phyloP scores from a whole-genome alignment of 108 stramenopile species.

The Discostella stelligeroides region DNA sequence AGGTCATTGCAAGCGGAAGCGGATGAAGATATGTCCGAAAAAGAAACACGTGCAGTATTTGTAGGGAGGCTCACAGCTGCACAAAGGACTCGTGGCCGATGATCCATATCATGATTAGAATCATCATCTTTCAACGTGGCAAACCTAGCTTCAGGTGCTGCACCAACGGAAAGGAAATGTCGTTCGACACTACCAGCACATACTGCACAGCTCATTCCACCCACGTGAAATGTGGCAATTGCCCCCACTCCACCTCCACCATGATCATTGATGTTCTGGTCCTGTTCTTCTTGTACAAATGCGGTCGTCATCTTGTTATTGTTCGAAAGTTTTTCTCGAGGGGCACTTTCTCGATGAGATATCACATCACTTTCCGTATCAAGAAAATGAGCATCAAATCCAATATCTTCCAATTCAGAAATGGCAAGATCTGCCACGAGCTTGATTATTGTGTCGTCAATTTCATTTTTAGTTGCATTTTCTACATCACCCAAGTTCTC shows the following conservation, averaged over 20 bases:
- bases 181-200: slow-evolving; percentile 68
- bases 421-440: slow-evolving; percentile 34
- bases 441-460: background rate
- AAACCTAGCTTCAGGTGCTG: background rate
- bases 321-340: background rate
- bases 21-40: slow-evolving; percentile 13
- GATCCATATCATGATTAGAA: background rate
- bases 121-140: background rate
- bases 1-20: background rate
- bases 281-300: background rate
- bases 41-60: slow-evolving; percentile 44
- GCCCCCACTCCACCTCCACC: background rate
- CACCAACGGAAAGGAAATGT: slow-evolving; percentile 31
- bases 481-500: slow-evolving; percentile 2
- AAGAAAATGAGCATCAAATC: slow-evolving; percentile 60
- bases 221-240: slow-evolving; percentile 51
- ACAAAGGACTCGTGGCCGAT: slow-evolving; percentile 24
- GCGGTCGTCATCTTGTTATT: background rate
- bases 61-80: slow-evolving; percentile 61
- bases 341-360: slow-evolving; percentile 11
- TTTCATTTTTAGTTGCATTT: background rate
- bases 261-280: background rate
- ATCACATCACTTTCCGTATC: slow-evolving; percentile 33
- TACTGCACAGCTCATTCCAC: slow-evolving; percentile 76
- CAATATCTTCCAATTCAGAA: slow-evolving; percentile 62